Conservation (phyloP, 306 rosid genomes). For the Hylodesmum podocarpum region DNA sequence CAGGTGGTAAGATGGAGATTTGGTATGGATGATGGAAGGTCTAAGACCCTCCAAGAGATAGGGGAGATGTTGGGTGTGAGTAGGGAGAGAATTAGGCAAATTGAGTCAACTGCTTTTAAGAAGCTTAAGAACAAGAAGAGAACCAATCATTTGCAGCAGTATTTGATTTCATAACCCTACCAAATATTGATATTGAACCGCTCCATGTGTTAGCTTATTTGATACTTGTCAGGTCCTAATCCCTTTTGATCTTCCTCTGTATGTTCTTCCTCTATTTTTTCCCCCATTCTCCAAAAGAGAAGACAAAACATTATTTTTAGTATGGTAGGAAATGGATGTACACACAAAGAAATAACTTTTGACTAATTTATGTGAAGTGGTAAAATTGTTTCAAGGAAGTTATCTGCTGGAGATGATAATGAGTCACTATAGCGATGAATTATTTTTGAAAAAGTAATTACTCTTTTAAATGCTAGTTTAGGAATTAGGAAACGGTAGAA, state of each 20-base stretch:
- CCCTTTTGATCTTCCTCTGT: constrained; percentile 13
- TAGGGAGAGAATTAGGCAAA: constrained; percentile 94
- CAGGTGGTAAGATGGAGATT: constrained; percentile 91
- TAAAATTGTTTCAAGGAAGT: not conserved
- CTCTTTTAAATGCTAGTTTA: not conserved
- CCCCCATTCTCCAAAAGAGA: constrained; percentile 13
- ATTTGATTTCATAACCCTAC: constrained; percentile 56
- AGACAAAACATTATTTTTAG: constrained; percentile 28
- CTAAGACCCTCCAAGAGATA: constrained; percentile 93
- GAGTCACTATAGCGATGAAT: not conserved
- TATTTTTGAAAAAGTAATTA: not conserved
- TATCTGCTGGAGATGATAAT: not conserved
- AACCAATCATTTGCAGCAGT: constrained; percentile 84
- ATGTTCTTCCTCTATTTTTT: constrained; percentile 24
- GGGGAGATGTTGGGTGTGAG: constrained; percentile 93
- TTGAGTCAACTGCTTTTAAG: constrained; percentile 83
- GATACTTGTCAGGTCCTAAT: constrained; percentile 17
- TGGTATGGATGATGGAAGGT: constrained; percentile 96
- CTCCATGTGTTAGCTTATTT: constrained; percentile 29
- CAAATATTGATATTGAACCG: constrained; percentile 28
- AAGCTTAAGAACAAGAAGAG: constrained; percentile 92
- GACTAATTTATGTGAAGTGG: constrained; percentile 6
- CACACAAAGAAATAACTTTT: constrained; percentile 42
- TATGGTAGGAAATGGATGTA: constrained; percentile 44
- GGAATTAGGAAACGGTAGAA: not conserved